Percentiles rank a stretch among this genome's conserved stretches.
These are phyloP conservation scores for Cyclocybe aegerita DNA, from an alignment of 768 basidiomycete genomes.

Conservation along the genomic window DNA sequence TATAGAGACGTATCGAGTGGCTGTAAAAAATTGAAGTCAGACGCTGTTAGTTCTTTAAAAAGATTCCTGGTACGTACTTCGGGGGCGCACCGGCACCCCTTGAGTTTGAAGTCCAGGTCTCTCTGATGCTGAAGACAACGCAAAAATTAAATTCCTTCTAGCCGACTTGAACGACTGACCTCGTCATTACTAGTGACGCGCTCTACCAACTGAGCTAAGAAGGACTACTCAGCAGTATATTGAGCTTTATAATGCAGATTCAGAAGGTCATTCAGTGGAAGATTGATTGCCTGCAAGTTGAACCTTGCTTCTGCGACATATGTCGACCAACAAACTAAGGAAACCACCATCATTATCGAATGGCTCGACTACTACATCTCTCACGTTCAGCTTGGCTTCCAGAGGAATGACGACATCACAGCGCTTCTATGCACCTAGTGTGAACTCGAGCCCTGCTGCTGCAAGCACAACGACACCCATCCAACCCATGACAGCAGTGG, in stretches of 20 bases:
- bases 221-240: no score
- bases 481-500: constrained; percentile 28
- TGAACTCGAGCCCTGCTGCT: background rate
- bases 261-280: no score
- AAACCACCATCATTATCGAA: background rate
- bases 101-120: background rate
- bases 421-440: background rate
- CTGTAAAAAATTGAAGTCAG: no score
- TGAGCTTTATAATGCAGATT: no score
- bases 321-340: constrained; percentile 3
- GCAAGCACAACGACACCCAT: background rate
- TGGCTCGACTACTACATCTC: constrained; percentile 3
- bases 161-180: constrained; percentile 69
- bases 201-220: constrained; percentile 53
- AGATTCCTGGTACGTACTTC: no score
- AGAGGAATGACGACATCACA: no score
- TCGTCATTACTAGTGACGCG: constrained; percentile 60
- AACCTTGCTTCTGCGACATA: no score
- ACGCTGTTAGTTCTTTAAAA: no score
- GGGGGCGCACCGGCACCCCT: background rate
- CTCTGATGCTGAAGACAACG: background rate
- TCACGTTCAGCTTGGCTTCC: constrained; percentile 8
- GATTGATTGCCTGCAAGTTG: no score
- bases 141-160: constrained; percentile 25
- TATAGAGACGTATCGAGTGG: no score